phyloP scores from a whole-genome alignment of 2,329 filamentous ascomycete genomes.

The Pyrenophora graminea region DNA sequence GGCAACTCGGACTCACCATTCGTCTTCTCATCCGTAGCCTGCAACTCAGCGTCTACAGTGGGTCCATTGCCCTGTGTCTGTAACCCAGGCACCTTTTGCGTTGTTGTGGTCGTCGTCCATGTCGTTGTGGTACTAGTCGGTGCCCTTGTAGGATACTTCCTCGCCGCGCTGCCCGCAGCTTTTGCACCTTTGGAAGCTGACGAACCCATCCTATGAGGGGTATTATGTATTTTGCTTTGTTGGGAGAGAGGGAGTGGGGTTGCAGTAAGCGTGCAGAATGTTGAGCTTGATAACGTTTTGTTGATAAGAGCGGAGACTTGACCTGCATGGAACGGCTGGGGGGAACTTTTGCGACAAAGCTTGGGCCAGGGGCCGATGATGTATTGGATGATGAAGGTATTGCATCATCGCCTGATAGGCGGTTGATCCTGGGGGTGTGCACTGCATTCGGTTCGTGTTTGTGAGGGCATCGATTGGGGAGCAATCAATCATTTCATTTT shows the following conservation, averaged over 20 bases:
- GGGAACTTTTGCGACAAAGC: constrained; percentile 3
- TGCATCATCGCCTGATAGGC: neutral
- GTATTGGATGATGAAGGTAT: constrained; percentile 1
- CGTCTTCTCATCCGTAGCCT: constrained; percentile 45
- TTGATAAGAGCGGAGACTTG: neutral
- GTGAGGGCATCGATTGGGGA: neutral
- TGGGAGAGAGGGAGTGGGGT: neutral
- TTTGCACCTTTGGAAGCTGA: constrained; percentile 61
- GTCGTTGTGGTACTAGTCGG: constrained; percentile 43
- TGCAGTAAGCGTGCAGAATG: constrained; percentile 11
- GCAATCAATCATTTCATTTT: neutral
- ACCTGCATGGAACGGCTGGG: constrained; percentile 11
- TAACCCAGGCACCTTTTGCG: neutral
- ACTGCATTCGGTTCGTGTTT: constrained; percentile 1
- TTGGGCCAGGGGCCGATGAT: constrained; percentile 12
- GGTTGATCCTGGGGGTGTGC: neutral
- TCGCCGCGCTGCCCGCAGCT: constrained; percentile 55
- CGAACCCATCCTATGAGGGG: constrained; percentile 55
- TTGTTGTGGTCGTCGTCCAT: constrained; percentile 26
- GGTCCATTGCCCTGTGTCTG: constrained; percentile 44
- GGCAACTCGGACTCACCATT: constrained; percentile 37
- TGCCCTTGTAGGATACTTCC: constrained; percentile 60
- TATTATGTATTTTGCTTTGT: constrained; percentile 11
- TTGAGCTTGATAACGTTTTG: constrained; percentile 25
- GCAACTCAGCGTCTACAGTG: constrained; percentile 47